Conservation (phyloP, 306 rosid species). For the Lagenaria siceraria region DNA sequence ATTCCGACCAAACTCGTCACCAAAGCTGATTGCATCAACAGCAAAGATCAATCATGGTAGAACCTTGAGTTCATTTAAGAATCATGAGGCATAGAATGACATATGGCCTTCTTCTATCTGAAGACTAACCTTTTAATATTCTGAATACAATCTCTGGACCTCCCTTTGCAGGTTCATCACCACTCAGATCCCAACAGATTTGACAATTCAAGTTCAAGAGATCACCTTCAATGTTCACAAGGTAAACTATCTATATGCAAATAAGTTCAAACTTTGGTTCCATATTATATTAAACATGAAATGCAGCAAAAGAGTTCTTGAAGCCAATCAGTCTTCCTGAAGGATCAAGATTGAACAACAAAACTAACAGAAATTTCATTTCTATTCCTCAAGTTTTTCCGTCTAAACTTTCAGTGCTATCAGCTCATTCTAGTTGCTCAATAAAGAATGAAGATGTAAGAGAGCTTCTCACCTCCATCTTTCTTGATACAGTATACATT, state of each 20-base stretch:
- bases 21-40: constrained; percentile 35
- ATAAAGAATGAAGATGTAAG: not conserved
- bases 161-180: constrained; percentile 57
- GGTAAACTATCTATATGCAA: constrained; percentile 33
- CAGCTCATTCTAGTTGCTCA: not conserved
- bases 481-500: constrained; percentile 62
- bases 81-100: not conserved
- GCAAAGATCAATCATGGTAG: constrained; percentile 52
- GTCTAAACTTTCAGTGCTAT: not conserved
- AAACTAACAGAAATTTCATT: not conserved
- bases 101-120: not conserved
- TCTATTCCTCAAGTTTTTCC: not conserved
- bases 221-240: constrained; percentile 67
- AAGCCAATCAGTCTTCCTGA: not conserved
- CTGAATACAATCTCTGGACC: not conserved
- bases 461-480: constrained; percentile 3
- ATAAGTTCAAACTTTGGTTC: not conserved
- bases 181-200: constrained; percentile 74
- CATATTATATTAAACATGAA: constrained; percentile 2
- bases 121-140: not conserved
- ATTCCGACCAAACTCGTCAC: constrained; percentile 43
- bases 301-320: not conserved
- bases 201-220: constrained; percentile 56
- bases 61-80: not conserved
- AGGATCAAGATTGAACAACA: not conserved